Base-by-base conservation (phyloP, 768 basidiomycete genomes). In the Goffeauzyma gilvescens region DNA sequence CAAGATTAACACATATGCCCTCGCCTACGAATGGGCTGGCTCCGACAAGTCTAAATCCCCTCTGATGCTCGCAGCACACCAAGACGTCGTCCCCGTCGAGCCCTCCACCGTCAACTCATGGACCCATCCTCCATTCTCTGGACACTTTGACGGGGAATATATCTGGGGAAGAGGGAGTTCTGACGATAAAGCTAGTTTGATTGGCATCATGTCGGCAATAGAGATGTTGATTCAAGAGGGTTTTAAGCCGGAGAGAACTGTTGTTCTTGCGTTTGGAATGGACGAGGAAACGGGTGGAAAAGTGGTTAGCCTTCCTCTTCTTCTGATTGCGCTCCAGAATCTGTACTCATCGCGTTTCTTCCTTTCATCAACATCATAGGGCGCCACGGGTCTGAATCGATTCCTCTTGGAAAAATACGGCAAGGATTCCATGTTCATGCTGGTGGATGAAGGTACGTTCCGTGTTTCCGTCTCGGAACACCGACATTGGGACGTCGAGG, bases 21-120 rank as follows among this genome's bases (percentile, higher is more conserved):
- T 84, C 15, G 61, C 81, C 6, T 80, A 73, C 55, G 71, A 74
- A 37, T 83, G 81, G 80, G 65, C 69, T 40, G 81, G 81, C 1
- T 69, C 71, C 3, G 69, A 81, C 50, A 45, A 59, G 9, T 63
- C 67, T 1, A 66, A 79, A n/a, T 79, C 80, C 57, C 81, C 82
- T 0, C 51, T 82, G 13, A 65, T 84, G 10, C 59, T 62, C 32
- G 56, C 54, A 1, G 60, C 53, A 14, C 59, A 63, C 32, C 61
- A 63, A 49, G 60, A 62, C 38, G 58, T 59, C 21, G 60, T 62
- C 1, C 60, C 60, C 18, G 60, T 58, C 9, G 47, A 57, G 12
- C 48, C 43, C 15, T 50, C 53, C 12, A 59, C 58, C 10, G 37
- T 49, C 24, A 50, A 43, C 2, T 25, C 47, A 10, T 58, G 57